Evolutionary conservation across 2,329 filamentous ascomycete species (phyloP), one percentile per base, ranked within the genome.

Genomic region (Penicillium hesseltinei): DNA sequence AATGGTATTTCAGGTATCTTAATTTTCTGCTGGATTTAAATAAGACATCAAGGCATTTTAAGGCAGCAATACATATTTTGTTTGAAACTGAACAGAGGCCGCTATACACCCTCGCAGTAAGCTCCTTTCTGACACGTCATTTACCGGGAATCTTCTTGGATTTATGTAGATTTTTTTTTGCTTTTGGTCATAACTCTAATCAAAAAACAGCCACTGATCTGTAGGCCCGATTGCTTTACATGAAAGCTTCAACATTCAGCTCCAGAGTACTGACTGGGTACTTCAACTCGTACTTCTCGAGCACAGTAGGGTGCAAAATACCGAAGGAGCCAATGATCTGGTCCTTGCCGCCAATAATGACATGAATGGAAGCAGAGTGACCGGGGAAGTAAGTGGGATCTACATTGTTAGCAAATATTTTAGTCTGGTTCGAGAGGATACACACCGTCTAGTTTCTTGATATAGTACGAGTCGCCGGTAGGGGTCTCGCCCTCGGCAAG

Each of bases 191-290:
- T 52, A 33, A 31, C 50, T 36, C 50, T 29, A 46, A 35, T 52
- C 31, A 46, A 27, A 52, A 8, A 35, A 46, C 33, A 33, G 31
- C 3, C 31, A 19, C 31, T 36, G 11, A 21, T 27, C 11, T 36
- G 23, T 52, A 29, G 15, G 8, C 27, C 19, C 27, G 19, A 2
- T 45, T 36, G 21, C 49, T 60, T 73, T 64, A 96, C 78, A 97
- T 81, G 83, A 99, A 95, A 65, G 90, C 85, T 78, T 97, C 93
- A 33, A 97, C 84, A 77, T 97, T 96, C 73, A 99, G 84, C 81
- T 99, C 94, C 66, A 99, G 78, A 43, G 91, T 92, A 78, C 92
- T 97, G 68, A 96, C 92, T 42, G 94, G 93, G 81, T 92, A 91
- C 84, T 85, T 91, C 71, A 97, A 81, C 69, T 96, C 92, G 76